Evolutionary conservation across 176 grass and related monocot genomes (phyloP).

Genomic region (Ensete glaucum): DNA sequence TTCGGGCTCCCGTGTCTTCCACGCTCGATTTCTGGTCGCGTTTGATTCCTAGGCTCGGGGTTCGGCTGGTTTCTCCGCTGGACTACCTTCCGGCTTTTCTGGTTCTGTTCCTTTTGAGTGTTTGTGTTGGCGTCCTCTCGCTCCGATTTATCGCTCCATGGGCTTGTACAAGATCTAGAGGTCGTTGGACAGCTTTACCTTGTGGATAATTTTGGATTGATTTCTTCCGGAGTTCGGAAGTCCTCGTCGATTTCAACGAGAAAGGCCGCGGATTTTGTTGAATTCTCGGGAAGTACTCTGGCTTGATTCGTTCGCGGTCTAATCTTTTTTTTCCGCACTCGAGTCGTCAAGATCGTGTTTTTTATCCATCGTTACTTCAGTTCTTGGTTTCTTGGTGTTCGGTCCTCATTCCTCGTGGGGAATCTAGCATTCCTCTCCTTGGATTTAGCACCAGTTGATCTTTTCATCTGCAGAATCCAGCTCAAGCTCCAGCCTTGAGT

Average conservation of each 20-base stretch:
- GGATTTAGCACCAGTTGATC: neutral
- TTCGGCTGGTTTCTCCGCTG: neutral
- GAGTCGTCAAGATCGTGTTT: neutral
- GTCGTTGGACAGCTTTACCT: neutral
- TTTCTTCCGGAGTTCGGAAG: neutral
- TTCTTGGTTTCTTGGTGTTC: neutral
- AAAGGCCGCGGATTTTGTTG: neutral
- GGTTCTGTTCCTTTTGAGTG: neutral
- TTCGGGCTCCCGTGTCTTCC: neutral
- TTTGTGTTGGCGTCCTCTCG: neutral
- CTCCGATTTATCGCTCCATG: neutral
- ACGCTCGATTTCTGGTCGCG: neutral
- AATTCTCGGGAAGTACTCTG: neutral
- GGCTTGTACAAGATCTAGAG: too few relatives aligned
- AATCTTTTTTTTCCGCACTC: neutral
- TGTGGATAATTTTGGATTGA: neutral
- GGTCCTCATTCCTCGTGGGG: neutral
- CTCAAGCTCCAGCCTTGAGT: neutral
- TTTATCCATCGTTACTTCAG: neutral
- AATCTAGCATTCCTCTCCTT: neutral
- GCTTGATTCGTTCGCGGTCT: neutral
- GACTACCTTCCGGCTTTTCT: neutral
- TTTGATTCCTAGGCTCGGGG: neutral
- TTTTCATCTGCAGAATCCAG: neutral
- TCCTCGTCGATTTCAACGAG: neutral